These are phyloP conservation scores for Lagenaria siceraria DNA, from an alignment of 306 rosid genomes.

Conservation along the genomic window DNA sequence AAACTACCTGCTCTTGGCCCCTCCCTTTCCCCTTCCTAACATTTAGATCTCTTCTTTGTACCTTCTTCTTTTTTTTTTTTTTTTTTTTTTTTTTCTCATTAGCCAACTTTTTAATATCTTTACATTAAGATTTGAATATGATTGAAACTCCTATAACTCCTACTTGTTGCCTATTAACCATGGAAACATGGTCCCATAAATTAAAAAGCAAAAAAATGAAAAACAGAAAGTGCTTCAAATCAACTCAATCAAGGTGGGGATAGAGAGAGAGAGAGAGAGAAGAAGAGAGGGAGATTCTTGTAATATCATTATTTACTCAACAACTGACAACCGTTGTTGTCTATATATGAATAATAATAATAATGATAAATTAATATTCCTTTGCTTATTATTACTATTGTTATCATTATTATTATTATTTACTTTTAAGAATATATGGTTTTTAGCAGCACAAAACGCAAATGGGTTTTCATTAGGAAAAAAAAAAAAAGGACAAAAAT, in stretches of 20 bases:
- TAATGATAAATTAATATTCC: neutral
- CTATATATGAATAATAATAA: neutral
- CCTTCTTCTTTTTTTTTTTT: too few species aligned
- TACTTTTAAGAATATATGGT: neutral
- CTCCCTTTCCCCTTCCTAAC: neutral
- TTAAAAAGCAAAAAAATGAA: too few species aligned
- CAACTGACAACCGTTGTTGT: neutral
- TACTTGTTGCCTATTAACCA: too few species aligned
- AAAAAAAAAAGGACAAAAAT: too few species aligned
- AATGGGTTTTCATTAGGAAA: too few species aligned
- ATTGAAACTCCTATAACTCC: neutral
- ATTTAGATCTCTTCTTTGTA: neutral
- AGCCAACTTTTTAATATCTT: too few species aligned
- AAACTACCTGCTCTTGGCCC: neutral
- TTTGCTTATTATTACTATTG: neutral
- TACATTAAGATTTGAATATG: neutral
- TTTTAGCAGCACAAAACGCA: too few species aligned
- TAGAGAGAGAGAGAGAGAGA: neutral
- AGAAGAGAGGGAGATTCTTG: neutral
- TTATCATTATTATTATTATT: too few species aligned
- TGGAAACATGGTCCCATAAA: too few species aligned
- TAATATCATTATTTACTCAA: neutral
- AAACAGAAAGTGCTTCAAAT: neutral
- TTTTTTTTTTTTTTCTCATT: too few species aligned
- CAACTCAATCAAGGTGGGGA: neutral